Evolutionary conservation across 2,329 filamentous ascomycete species (phyloP).

Genomic region (Exophiala spinifera): DNA sequence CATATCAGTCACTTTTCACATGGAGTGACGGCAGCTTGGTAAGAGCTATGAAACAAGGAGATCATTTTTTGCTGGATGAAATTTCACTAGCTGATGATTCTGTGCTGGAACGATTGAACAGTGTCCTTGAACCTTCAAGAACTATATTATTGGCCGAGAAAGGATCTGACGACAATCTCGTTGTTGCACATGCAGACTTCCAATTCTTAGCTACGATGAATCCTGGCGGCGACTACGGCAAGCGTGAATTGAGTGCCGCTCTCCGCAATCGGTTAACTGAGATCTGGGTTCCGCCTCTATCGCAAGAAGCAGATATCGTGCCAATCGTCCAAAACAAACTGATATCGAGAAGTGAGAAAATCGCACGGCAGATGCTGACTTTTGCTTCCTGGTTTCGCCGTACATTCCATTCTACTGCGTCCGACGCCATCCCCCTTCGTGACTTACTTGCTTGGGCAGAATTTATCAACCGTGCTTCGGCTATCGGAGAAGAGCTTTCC

Average conservation of each 20-base stretch:
- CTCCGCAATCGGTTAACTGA: slow-evolving; percentile 96
- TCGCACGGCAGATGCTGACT: slow-evolving; percentile 69
- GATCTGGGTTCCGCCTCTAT: slow-evolving; percentile 92
- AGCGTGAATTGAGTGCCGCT: slow-evolving; percentile 93
- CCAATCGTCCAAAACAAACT: slow-evolving; percentile 83
- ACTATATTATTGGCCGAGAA: slow-evolving; percentile 91
- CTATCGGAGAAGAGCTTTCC: slow-evolving; percentile 48
- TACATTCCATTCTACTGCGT: slow-evolving; percentile 70
- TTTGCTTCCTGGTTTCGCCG: slow-evolving; percentile 93
- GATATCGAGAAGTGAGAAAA: slow-evolving; percentile 49
- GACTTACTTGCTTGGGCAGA: slow-evolving; percentile 91
- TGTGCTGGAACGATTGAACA: slow-evolving; percentile 92
- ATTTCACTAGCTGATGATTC: slow-evolving; percentile 98
- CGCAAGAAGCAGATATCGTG: slow-evolving; percentile 77
- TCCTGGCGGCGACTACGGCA: slow-evolving; percentile 95
- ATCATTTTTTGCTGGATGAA: slow-evolving; percentile 92
- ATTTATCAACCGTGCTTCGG: slow-evolving; percentile 72
- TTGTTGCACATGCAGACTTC: slow-evolving; percentile 74
- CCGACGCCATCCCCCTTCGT: slow-evolving; percentile 80
- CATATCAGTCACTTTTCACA: slow-evolving; percentile 84
- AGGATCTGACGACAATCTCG: slow-evolving; percentile 75
- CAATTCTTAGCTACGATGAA: slow-evolving; percentile 99
- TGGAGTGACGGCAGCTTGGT: slow-evolving; percentile 95
- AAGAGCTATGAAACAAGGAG: slow-evolving; percentile 83
- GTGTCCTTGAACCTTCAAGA: slow-evolving; percentile 84